phyloP scores from a whole-genome alignment of 1,139 yeast genomes.

The Hansenula sp. region DNA sequence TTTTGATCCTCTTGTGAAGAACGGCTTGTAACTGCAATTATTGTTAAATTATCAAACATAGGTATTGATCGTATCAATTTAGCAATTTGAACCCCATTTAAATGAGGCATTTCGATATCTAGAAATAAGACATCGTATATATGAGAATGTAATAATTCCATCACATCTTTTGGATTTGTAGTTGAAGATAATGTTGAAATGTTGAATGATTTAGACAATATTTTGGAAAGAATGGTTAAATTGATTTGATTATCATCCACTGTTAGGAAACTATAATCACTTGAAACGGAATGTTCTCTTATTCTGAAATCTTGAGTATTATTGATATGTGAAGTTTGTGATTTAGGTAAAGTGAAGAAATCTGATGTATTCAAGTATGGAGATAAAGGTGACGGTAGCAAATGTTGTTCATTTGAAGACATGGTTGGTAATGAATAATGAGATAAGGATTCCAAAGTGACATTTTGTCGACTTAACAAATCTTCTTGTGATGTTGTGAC shows the following conservation, averaged over 20 bases:
- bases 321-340: neutral
- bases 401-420: neutral
- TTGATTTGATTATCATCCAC: conserved; percentile 7
- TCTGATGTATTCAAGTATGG: neutral
- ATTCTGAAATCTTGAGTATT: neutral
- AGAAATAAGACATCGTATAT: conserved; percentile 2
- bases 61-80: neutral
- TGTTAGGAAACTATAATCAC: neutral
- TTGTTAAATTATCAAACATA: neutral
- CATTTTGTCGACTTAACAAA: neutral
- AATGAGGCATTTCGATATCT: conserved; percentile 7
- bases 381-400: conserved; percentile 1
- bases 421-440: neutral
- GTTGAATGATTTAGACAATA: neutral
- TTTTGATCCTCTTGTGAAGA: neutral
- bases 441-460: neutral
- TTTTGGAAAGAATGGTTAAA: neutral
- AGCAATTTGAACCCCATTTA: conserved; percentile 3
- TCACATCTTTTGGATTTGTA: conserved; percentile 1
- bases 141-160: neutral
- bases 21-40: conserved; percentile 5
- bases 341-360: neutral
- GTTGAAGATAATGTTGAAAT: neutral
- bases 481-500: neutral
- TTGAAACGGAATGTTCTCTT: neutral